Conservation (phyloP, 2,329 filamentous ascomycete species). For the Fusarium sp. region DNA sequence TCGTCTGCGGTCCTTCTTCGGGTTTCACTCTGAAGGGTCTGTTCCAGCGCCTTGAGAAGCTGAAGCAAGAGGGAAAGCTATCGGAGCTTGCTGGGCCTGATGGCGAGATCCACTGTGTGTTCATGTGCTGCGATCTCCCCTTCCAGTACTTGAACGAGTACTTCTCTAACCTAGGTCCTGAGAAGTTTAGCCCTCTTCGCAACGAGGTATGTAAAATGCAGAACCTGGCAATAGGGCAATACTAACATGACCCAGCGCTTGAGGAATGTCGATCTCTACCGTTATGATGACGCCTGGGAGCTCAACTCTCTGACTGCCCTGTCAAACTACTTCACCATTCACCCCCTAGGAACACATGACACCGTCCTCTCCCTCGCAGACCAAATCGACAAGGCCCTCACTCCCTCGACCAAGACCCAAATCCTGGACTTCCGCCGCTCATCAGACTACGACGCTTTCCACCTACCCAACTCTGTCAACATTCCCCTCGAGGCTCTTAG, state of each 20-base stretch:
- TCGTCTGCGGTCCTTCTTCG: slow-evolving; percentile 71
- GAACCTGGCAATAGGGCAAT: fast-evolving
- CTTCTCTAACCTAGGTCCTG: slow-evolving; percentile 63
- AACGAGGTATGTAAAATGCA: slow-evolving; percentile 49
- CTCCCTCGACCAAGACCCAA: slow-evolving; percentile 47
- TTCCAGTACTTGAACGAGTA: slow-evolving; percentile 71
- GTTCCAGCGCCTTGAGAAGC: slow-evolving; percentile 60
- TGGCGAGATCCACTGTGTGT: slow-evolving; percentile 64
- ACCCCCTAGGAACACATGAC: slow-evolving; percentile 41
- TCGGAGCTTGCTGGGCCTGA: slow-evolving; percentile 57
- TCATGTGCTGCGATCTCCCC: slow-evolving; percentile 71
- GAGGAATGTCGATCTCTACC: slow-evolving; percentile 61
- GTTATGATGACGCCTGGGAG: slow-evolving; percentile 68
- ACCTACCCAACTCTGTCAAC: slow-evolving; percentile 59
- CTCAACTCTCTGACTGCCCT: slow-evolving; percentile 54
- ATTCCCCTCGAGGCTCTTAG: slow-evolving; percentile 55
- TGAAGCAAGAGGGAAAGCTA: slow-evolving; percentile 59
- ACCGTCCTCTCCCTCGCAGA: slow-evolving; percentile 42
- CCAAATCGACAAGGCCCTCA: slow-evolving; percentile 44
- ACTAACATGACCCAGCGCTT: slow-evolving; percentile 54
- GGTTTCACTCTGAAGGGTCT: slow-evolving; percentile 67
- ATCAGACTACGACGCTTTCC: slow-evolving; percentile 56
- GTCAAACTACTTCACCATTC: slow-evolving; percentile 49
- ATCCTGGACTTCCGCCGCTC: slow-evolving; percentile 58
- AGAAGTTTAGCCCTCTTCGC: slow-evolving; percentile 60